Base-by-base conservation (phyloP, 768 basidiomycete species). In the Lenzites betulinus region DNA sequence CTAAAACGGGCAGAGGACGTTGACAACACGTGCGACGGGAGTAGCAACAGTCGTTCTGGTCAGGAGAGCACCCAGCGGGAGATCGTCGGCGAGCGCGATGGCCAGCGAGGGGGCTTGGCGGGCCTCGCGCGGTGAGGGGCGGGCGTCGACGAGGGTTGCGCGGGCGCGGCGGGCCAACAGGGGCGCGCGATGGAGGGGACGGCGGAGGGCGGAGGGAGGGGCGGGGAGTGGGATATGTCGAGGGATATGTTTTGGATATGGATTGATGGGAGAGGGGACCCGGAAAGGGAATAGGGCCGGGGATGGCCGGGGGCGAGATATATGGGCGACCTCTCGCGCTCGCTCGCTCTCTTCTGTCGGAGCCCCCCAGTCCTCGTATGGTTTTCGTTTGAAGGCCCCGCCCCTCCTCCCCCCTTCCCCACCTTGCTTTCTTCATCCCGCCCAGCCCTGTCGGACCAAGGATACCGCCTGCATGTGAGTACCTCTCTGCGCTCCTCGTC, bases 401-500 rank as follows among this genome's bases (percentile, higher is more conserved):
- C 41, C 59, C 66, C 68, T 59, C 60, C 67, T 48, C 62, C 66
- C 56, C 64, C 67, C 62, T 64, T 68, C 54, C 65, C 67, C 63
- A 65, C 60, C 67, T 70, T 67, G 65, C 68, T 68, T 67, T 60
- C 66, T 66, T 64, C 67, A 64, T 67, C 69, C 79, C 79, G 79
- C 74, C 68, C 50, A 63, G 67, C 79, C 80, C 75, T 75, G 78
- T 77, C 80, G 79, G 70, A 69, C 70, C 79, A 81, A 81, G 79
- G 79, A 81, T 77, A 74, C 76, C 79, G 79, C 79, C 76, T 81
- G 79, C 78, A 60, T n/a, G 79, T 81, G 56, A 20, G 77, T 67
- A 25, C 22, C 42, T 51, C 33, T 55, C 26, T 9, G 18, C 48
- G 39, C 38, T n/a, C 28, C 22, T 42, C 58, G 50, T 50, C 28